Percentiles rank a stretch among this genome's conserved stretches.
phyloP scores from a whole-genome alignment of 441 rosid species.

The Mallotus repandus region DNA sequence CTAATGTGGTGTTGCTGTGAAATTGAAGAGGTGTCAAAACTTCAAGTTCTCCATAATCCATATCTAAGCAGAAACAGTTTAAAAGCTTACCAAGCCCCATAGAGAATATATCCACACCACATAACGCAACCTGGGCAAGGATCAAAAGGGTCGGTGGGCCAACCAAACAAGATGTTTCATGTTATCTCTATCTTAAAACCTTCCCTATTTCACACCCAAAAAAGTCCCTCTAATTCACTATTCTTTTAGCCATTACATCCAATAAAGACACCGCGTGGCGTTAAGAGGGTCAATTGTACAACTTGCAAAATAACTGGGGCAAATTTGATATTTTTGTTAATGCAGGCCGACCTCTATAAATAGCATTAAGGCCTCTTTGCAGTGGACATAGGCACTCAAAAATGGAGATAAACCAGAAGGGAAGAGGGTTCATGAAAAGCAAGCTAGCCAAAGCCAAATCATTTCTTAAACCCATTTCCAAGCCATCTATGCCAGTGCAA shows the following conservation, averaged over 20 bases:
- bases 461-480: slow-evolving; percentile 20
- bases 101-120: slow-evolving; percentile 22
- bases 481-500: slow-evolving; percentile 12
- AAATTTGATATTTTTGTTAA: not conserved
- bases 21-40: slow-evolving; percentile 3
- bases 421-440: slow-evolving; percentile 27
- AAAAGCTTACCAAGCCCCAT: not conserved
- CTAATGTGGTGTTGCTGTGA: slow-evolving; percentile 2
- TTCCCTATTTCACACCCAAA: slow-evolving; percentile 10
- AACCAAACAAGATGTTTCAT: not conserved
- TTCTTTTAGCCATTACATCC: not conserved
- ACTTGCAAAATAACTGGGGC: not conserved
- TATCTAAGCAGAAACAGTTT: not conserved
- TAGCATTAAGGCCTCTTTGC: not conserved
- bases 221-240: not conserved
- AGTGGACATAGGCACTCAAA: not conserved
- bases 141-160: slow-evolving; percentile 19
- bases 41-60: slow-evolving; percentile 21
- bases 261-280: not conserved
- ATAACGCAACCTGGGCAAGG: slow-evolving; percentile 7
- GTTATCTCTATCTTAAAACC: slow-evolving; percentile 15
- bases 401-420: slow-evolving; percentile 36
- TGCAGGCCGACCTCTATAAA: not conserved
- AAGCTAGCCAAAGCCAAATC: slow-evolving; percentile 32
- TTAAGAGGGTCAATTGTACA: not conserved